A percentile compares a stretch with the other conserved stretches of the same genome.
Evolutionary conservation across 148 eudicot genomes (phyloP).

Genomic region (Heliamphora exappendiculata): DNA sequence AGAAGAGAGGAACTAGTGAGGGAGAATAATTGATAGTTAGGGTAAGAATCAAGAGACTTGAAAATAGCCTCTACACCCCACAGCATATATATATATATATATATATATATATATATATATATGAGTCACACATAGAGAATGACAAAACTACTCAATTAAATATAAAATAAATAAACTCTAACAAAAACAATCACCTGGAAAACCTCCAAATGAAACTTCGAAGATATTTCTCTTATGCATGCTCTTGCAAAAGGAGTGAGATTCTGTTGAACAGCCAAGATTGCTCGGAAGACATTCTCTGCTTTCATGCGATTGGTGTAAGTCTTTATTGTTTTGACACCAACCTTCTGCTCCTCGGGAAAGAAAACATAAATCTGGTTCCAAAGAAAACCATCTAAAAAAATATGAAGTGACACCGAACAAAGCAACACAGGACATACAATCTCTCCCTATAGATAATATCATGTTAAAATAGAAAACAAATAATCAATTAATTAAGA

Average conservation of each 20-base stretch:
- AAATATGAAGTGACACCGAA: not conserved
- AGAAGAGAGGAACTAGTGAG: too few species aligned
- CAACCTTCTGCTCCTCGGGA: constrained; percentile 81
- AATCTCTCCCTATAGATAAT: not conserved
- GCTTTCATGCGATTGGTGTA: constrained; percentile 70
- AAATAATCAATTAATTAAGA: not conserved
- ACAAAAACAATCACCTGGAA: constrained; percentile 48
- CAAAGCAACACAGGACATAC: not conserved
- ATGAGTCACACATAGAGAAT: too few species aligned
- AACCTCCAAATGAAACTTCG: constrained; percentile 74
- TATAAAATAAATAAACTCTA: too few species aligned
- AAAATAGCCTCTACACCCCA: too few species aligned
- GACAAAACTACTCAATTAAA: too few species aligned
- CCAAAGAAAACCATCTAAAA: constrained; percentile 2
- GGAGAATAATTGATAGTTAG: too few species aligned
- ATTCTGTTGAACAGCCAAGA: constrained; percentile 69
- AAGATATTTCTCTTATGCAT: constrained; percentile 60
- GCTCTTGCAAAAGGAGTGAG: constrained; percentile 80
- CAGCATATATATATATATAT: too few species aligned
- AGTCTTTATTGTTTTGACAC: constrained; percentile 80
- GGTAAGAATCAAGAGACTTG: too few species aligned
- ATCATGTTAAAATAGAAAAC: not conserved
- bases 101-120: too few species aligned
- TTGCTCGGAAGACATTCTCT: constrained; percentile 66
- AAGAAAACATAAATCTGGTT: constrained; percentile 76